Base-by-base conservation (phyloP, 139 green algal genomes). In the Picochlorum sp. region DNA sequence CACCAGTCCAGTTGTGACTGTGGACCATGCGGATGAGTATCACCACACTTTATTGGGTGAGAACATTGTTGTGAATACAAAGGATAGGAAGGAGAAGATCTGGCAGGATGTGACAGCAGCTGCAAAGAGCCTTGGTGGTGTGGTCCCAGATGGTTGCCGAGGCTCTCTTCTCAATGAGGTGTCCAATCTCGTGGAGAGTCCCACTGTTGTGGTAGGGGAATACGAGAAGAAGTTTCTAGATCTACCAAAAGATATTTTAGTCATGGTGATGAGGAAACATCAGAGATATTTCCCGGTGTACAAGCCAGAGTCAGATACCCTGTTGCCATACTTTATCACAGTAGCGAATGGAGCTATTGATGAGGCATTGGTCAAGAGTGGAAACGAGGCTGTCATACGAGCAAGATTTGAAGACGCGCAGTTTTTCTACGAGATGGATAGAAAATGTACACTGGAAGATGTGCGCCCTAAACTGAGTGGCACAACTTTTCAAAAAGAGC, bases 201-300 rank as follows among this genome's bases (percentile, higher is more conserved):
- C 94, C 14, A 90, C 75, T 2, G 65, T 89, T 13, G 70, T 99
- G 3, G 63, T 80, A 30, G 94, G 94, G 32, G 41, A 16, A 28
- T 99, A 96, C 62, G 79, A 88, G 58, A 57, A 71, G 6, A 68
- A 63, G 8, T 99, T 98, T 79, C 74, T 98, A 24, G 32, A 66
- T 20, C 81, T 99, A 49, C 94, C 94, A 18, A 90, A 81, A 45
- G 94, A 97, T 65, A 85, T 99, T 57, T 79, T 99, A 28, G 86
- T 96, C 15, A 98, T 91, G 80, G 90, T 96, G 20, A 99, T 99
- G 94, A 82, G 82, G 56, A 98, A 99, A 86, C 93, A 99, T 77
- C 94, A 99, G 87, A 83, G 94, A 50, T 99, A 99, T 76, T 99
- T 99, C 80, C 92, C 92, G 1, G 83, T 99, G 11, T 84, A 88